These are phyloP conservation scores for Stemphylium beticola DNA, from an alignment of 2,329 filamentous ascomycete genomes.

Conservation along the genomic window DNA sequence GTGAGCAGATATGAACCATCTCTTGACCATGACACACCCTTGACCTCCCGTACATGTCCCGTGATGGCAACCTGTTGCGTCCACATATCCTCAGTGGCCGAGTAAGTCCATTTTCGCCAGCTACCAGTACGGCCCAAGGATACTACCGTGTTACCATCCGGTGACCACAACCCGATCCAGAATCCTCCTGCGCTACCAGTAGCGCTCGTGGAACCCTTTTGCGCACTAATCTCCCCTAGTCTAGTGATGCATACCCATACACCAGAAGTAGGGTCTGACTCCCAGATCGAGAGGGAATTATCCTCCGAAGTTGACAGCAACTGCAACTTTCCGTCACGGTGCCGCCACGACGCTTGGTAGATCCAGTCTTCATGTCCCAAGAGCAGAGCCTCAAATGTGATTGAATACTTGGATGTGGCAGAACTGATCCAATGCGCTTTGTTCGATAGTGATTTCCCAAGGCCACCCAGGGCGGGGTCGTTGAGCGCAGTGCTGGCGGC, in stretches of 20 bases:
- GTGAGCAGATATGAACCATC: conserved; percentile 85
- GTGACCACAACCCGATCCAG: conserved; percentile 94
- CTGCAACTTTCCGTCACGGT: conserved; percentile 63
- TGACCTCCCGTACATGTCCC: conserved; percentile 83
- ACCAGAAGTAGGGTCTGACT: conserved; percentile 79
- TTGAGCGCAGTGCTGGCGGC: conserved; percentile 60
- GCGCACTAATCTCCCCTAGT: conserved; percentile 89
- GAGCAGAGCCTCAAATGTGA: conserved; percentile 92
- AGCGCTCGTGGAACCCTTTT: conserved; percentile 94
- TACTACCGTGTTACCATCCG: conserved; percentile 74
- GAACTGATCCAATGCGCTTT: conserved; percentile 81
- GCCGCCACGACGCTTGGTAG: conserved; percentile 82
- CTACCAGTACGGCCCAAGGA: conserved; percentile 90
- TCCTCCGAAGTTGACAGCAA: conserved; percentile 92
- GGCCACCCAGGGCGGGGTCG: conserved; percentile 64
- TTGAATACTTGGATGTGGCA: conserved; percentile 67
- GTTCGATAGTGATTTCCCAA: conserved; percentile 80
- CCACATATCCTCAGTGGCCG: conserved; percentile 71
- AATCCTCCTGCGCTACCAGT: conserved; percentile 96
- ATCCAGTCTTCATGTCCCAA: conserved; percentile 99
- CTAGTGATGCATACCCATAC: conserved; percentile 89
- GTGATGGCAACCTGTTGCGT: conserved; percentile 76
- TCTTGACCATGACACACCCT: conserved; percentile 82
- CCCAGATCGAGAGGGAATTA: conserved; percentile 93
- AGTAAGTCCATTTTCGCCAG: conserved; percentile 84